These are phyloP conservation scores for Phaffia rhodozyma DNA, from an alignment of 1,284 basidiomycete species.

Conservation along the genomic window DNA sequence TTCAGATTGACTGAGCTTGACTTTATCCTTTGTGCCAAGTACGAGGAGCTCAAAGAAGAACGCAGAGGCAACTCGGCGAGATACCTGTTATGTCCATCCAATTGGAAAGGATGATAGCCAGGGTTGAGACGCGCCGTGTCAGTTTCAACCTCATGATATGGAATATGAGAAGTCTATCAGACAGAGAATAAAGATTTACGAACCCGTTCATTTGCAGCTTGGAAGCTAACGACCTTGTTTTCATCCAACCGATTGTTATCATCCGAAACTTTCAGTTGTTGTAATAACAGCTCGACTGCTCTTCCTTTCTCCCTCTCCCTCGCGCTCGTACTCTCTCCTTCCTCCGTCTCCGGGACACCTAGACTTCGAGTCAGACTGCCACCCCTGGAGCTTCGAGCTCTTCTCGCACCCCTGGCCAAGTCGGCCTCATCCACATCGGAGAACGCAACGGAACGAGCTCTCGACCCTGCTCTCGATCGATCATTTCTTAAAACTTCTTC, in stretches of 20 bases:
- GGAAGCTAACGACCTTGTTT: background rate
- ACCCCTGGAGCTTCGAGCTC: conserved; percentile 42
- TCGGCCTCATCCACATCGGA: conserved; percentile 45
- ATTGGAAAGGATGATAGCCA: background rate
- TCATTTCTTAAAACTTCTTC: conserved; percentile 40
- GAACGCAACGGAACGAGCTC: conserved; percentile 32
- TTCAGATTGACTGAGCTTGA: conserved; percentile 58
- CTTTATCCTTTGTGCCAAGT: conserved; percentile 78
- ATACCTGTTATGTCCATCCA: conserved; percentile 45
- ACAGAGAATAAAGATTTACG: too few relatives aligned
- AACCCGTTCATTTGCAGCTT: background rate
- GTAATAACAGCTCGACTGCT: too few relatives aligned
- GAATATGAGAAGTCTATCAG: too few relatives aligned
- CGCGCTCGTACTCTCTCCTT: conserved; percentile 41
- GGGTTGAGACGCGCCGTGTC: background rate
- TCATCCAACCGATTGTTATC: too few relatives aligned
- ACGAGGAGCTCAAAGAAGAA: conserved; percentile 98
- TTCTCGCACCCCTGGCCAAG: conserved; percentile 80
- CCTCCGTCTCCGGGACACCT: conserved; percentile 61
- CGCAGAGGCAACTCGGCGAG: conserved; percentile 76
- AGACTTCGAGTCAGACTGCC: conserved; percentile 29
- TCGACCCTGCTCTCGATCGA: conserved; percentile 33
- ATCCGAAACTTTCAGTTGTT: too few relatives aligned
- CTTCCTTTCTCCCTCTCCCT: too few relatives aligned
- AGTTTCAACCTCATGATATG: too few relatives aligned